Conservation (phyloP, 192 early-diverging fungal species). For the Radiomyces spectabilis region DNA sequence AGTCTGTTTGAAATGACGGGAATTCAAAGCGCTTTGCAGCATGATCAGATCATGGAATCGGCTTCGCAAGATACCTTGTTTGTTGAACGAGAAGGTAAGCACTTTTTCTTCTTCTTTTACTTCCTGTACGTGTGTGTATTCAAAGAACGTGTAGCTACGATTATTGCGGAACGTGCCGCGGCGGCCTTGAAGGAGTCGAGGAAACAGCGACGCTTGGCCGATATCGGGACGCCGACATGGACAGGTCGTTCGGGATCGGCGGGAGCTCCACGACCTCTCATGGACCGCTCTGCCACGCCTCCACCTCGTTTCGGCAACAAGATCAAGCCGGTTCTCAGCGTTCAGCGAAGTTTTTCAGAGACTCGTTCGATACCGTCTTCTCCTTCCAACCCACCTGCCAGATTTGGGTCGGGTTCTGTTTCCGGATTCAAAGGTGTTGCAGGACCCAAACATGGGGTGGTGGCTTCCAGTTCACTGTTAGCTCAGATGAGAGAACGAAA, state of each 20-base stretch:
- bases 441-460: background rate
- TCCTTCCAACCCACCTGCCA: constrained; percentile 2
- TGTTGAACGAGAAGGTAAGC: constrained; percentile 63
- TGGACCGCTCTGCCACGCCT: constrained; percentile 6
- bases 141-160: constrained; percentile 38
- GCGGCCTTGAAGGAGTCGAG: constrained; percentile 68
- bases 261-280: constrained; percentile 15
- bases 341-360: too few species aligned
- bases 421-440: constrained; percentile 3
- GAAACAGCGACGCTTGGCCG: constrained; percentile 28
- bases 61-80: constrained; percentile 51
- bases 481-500: constrained; percentile 34
- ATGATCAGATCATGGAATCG: constrained; percentile 83
- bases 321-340: too few species aligned
- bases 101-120: background rate
- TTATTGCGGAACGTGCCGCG: constrained; percentile 74
- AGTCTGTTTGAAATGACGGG: constrained; percentile 79
- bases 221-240: constrained; percentile 81
- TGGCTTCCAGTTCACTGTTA: constrained; percentile 26
- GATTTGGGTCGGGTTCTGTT: constrained; percentile 19
- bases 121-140: background rate
- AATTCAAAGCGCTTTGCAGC: constrained; percentile 83
- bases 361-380: background rate
- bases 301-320: constrained; percentile 27
- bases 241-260: constrained; percentile 64